These are phyloP conservation scores for Lunasporangiospora selenospora DNA, from an alignment of 192 early-diverging fungal species.

Conservation along the genomic window DNA sequence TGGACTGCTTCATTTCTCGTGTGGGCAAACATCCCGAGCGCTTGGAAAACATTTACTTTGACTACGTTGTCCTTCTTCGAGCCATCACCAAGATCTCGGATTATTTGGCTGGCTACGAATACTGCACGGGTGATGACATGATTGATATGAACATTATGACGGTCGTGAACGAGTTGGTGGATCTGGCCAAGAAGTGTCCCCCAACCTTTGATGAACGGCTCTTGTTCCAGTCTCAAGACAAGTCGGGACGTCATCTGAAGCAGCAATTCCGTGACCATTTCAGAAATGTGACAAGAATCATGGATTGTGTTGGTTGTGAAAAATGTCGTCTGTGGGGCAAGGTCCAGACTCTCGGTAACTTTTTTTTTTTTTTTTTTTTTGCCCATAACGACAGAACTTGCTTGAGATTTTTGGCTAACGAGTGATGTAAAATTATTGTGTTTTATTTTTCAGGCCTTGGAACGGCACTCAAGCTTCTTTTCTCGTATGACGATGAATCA, in stretches of 20 bases:
- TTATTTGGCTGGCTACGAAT: conserved; percentile 78
- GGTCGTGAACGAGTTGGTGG: conserved; percentile 66
- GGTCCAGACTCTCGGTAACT: conserved; percentile 72
- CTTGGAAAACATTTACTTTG: conserved; percentile 96
- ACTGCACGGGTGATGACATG: conserved; percentile 69
- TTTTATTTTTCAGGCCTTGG: conserved; percentile 76
- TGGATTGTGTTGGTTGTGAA: conserved; percentile 99
- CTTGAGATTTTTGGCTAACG: neutral
- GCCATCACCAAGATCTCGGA: conserved; percentile 84
- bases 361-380: neutral
- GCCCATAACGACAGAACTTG: no score
- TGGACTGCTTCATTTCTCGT: conserved; percentile 90
- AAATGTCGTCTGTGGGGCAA: conserved; percentile 99
- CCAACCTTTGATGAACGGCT: conserved; percentile 90
- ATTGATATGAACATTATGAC: conserved; percentile 61
- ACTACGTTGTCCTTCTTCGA: conserved; percentile 85
- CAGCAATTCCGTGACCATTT: conserved; percentile 91
- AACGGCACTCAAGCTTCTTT: conserved; percentile 95
- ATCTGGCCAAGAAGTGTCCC: conserved; percentile 67
- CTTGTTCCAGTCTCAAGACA: conserved; percentile 65
- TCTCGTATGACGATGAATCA: conserved; percentile 84
- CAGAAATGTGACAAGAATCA: conserved; percentile 95
- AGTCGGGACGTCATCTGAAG: conserved; percentile 69
- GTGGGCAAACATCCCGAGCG: conserved; percentile 91
- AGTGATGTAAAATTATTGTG: neutral